phyloP scores from a whole-genome alignment of 352 stramenopile genomes.

The Globisporangium lucens region DNA sequence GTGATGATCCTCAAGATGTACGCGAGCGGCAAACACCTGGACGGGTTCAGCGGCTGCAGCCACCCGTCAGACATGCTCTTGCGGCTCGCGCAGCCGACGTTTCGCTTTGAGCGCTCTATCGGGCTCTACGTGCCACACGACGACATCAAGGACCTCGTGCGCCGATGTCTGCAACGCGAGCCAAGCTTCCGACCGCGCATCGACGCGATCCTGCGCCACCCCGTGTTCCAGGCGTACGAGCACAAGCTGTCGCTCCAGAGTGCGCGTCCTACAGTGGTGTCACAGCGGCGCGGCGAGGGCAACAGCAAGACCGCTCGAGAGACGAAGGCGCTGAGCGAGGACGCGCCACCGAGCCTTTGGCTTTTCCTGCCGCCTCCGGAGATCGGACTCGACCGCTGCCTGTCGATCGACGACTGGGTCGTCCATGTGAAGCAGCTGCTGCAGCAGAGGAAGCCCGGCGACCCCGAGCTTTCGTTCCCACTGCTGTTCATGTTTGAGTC shows the following conservation, averaged over 20 bases:
- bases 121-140: conserved; percentile 40
- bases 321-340: conserved; percentile 16
- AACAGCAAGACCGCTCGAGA: not conserved
- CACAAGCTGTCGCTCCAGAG: conserved; percentile 13
- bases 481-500: conserved; percentile 66
- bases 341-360: conserved; percentile 54
- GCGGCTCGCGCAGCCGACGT: conserved; percentile 23
- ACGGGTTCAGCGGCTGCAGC: conserved; percentile 44
- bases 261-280: not conserved
- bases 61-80: conserved; percentile 31
- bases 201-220: conserved; percentile 33
- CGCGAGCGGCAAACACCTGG: conserved; percentile 34
- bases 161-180: conserved; percentile 36
- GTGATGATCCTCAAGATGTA: conserved; percentile 61
- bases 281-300: not conserved
- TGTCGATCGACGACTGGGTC: conserved; percentile 49
- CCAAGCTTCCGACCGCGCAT: conserved; percentile 39
- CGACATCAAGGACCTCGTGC: conserved; percentile 39
- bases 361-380: conserved; percentile 53
- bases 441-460: conserved; percentile 19
- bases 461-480: conserved; percentile 41
- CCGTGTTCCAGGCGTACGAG: conserved; percentile 33
- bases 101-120: conserved; percentile 51
- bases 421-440: conserved; percentile 33
- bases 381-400: conserved; percentile 30